Conservation (phyloP, 2,329 filamentous ascomycete genomes). For the Trichoderma arundinaceum region DNA sequence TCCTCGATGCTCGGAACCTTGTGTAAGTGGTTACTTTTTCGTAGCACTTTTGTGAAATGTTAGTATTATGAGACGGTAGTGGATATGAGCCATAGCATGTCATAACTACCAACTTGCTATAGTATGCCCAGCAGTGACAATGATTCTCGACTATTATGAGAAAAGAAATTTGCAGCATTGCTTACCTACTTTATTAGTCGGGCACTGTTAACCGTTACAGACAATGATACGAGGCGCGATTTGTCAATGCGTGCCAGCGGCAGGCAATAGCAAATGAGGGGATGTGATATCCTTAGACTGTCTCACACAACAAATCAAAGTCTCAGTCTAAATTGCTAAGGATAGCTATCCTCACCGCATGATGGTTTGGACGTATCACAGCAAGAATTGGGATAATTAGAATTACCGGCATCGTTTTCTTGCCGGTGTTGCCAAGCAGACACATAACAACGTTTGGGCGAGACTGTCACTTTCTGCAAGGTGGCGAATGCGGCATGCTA, state of each 20-base stretch:
- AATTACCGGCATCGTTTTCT: neutral
- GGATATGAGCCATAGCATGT: neutral
- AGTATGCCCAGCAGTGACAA: neutral
- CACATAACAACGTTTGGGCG: neutral
- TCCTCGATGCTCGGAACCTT: no score
- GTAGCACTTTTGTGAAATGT: neutral
- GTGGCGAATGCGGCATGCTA: constrained; percentile 15
- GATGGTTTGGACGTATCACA: neutral
- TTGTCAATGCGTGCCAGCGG: neutral
- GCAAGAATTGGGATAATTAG: neutral
- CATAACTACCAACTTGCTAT: neutral
- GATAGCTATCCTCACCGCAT: constrained; percentile 22
- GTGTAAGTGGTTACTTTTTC: no score
- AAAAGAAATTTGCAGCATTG: no score
- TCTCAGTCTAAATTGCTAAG: neutral
- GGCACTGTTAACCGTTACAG: neutral
- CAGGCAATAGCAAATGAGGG: neutral
- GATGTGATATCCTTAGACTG: neutral
- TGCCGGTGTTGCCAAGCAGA: neutral
- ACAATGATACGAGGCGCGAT: neutral
- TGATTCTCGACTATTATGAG: no score
- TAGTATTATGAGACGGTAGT: neutral
- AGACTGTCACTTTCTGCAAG: constrained; percentile 12
- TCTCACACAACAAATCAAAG: neutral
- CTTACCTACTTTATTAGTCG: neutral